Percentiles rank a stretch among this genome's conserved stretches.
These are phyloP conservation scores for Stagonosporopsis cucurbitacearum DNA, from an alignment of 2,329 filamentous ascomycete genomes.

Conservation along the genomic window DNA sequence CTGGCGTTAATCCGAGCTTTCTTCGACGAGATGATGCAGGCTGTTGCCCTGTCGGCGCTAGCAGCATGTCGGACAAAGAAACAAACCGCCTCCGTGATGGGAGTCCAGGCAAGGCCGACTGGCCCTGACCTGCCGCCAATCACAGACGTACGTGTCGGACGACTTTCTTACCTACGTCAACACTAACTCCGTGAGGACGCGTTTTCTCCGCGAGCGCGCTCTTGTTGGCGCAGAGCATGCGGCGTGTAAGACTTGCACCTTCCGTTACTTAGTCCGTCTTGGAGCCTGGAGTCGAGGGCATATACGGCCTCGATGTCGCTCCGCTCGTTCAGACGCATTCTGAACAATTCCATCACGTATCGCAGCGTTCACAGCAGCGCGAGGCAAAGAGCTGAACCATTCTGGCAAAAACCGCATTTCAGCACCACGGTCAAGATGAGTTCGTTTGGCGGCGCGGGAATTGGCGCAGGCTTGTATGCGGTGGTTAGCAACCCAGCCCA, in stretches of 20 bases:
- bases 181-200: conserved; percentile 24
- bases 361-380: neutral
- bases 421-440: conserved; percentile 41
- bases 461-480: conserved; percentile 49
- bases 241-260: neutral
- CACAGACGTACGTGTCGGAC: conserved; percentile 1
- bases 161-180: conserved; percentile 22
- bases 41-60: neutral
- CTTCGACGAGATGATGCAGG: neutral
- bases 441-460: conserved; percentile 31
- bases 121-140: conserved; percentile 14
- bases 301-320: conserved; percentile 25
- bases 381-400: neutral
- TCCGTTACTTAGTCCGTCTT: conserved; percentile 19
- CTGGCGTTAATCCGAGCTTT: neutral
- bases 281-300: conserved; percentile 7
- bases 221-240: conserved; percentile 8
- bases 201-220: conserved; percentile 8
- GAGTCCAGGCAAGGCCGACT: neutral
- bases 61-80: conserved; percentile 22
- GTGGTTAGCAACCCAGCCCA: conserved; percentile 49
- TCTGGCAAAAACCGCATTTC: conserved; percentile 34
- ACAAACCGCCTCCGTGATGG: conserved; percentile 17
- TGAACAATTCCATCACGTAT: conserved; percentile 1
- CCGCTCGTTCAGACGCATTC: conserved; percentile 10